Evolutionary conservation across 163 green algal species (phyloP), one percentile per base, ranked within the genome.

Genomic region (Chlamydomonas reinhardtii): DNA sequence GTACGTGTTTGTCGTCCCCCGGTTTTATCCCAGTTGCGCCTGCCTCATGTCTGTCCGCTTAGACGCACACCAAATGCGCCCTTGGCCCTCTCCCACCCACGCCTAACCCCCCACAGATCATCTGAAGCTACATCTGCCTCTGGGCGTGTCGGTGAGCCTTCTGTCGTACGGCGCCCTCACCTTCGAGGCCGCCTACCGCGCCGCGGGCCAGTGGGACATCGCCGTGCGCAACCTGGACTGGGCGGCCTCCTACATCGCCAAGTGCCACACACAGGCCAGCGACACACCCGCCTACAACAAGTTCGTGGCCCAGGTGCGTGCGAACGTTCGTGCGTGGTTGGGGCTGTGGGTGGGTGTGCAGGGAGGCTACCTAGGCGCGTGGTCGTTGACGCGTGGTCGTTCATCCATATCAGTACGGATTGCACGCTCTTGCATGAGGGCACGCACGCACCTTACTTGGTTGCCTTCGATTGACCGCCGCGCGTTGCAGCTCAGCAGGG

Each of bases 61-160:
- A n/a, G n/a, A n/a, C n/a, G n/a, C n/a, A n/a, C n/a, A 9, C 29
- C 62, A 27, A 27, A 29, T 0, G 27, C 8, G 29, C 61, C 75
- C 75, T 22, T 73, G n/a, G 2, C 2, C 64, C 39, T 37, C 27
- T 43, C 20, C 76, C 25, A 54, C 6, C 43, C 43, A 6, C 43
- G 6, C 8, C 43, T 54, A 11, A 16, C 8, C 48, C 1, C 8
- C 43, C 14, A 31, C 79, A 85, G 81, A 86, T 37, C 81, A 86
- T 59, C 70, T 86, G 29, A 86, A 86, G 71, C 81, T 86, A 27
- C 81, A 86, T 59, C 81, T 86, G 71, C 70, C 81, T 1, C 37
- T 86, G 70, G 81, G 81, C 31, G 29, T 74, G 19, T 74, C 81
- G 5, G 81, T 61, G 35, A 69, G 35, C 56, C 29, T 80, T 3